Evolutionary conservation across 345 rosid species (phyloP), one percentile per base, ranked within the genome.

Genomic region (Citrus unshiu): DNA sequence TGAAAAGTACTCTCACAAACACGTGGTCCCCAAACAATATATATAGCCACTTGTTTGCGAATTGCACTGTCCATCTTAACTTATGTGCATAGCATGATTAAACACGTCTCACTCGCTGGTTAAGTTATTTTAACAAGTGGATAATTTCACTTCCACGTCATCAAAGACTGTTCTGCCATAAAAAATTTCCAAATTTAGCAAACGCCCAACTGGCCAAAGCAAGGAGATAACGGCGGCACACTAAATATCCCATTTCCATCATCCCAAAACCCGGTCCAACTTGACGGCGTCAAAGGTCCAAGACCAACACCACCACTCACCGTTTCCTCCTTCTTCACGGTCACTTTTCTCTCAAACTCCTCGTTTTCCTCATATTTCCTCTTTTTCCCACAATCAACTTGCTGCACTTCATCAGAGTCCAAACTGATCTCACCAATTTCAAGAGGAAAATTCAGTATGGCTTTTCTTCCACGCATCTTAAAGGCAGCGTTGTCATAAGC

Each of bases 391-490:
- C 75, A 79, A 64, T 80, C 54, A 21, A 60, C 74, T 21, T 34
- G 6, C 35, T 32, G 84, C 59, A 78, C 58, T 14, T 76, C 75
- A n/a, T 66, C 21, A 58, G 73, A 76, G 58, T 79, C 65, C 0
- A 77, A 75, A 60, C 72, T 84, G 14, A 46, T 46, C 51, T 46
- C 51, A 13, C 89, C 93, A 8, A 83, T 82, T 64, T 95, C 98
- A 10, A 92, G 95, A 43, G 98, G 98, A 78, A 95, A 95, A 59
- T 95, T 95, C 72, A 95, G 73, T 72, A 95, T 95, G n/a, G 98
- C 98, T 79, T 91, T 95, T 77, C 95, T 88, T 18, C 97, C 98
- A 19, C 98, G 93, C 27, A 93, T 77, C 75, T 76, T 84, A 81
- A 92, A 95, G 39, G 98, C 97, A 3, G 98, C 97, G 67, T 79